Base-by-base conservation (phyloP, 192 early-diverging fungal genomes). In the Podila minutissima region DNA sequence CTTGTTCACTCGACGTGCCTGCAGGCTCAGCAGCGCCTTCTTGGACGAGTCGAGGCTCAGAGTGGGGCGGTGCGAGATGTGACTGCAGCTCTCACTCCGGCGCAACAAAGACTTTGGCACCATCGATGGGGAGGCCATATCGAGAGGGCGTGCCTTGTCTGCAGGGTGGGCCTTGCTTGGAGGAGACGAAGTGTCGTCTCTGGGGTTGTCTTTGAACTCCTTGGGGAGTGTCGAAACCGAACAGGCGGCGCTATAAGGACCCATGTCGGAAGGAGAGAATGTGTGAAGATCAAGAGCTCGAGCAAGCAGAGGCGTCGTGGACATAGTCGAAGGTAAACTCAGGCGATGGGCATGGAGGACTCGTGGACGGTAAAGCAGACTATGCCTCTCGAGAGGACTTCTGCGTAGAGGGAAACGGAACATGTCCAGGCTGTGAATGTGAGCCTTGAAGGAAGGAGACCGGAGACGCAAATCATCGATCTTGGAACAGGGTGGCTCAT, bases 11-110 rank as follows among this genome's bases (percentile, higher is more conserved):
- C 77, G 71, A 13, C 77, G 77, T 6, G 64, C 57, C 28, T 81
- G 77, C 4, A 81, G 66, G 28, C 58, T 66, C 33, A 81, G 26
- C 1, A 79, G 70, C 1, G 59, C 75, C 48, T 59, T 79, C 28
- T 79, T 79, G 29, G 75, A 68, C 2, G 75, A 79, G 61, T 68
- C 64, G 19, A 79, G 57, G 22, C 75, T 79, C 17, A 79, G 33
- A 3, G 70, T 67, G 0, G 75, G 66, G 15, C 66, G 69, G 35
- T 79, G 67, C 9, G 64, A 62, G 17, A 66, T 66, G n/a, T 15
- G 38, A 24, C 66, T 64, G 13, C 68, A 71, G 61, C 75, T 72
- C 24, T 79, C 69, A 20, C 68, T 79, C 24, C 75, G 41, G 12
- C 49, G 32, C 0, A 50, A 48, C n/a, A n/a, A 2, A 37, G 35